These are phyloP conservation scores for Beauveria asiatica DNA, from an alignment of 2,329 filamentous ascomycete species.

Conservation along the genomic window DNA sequence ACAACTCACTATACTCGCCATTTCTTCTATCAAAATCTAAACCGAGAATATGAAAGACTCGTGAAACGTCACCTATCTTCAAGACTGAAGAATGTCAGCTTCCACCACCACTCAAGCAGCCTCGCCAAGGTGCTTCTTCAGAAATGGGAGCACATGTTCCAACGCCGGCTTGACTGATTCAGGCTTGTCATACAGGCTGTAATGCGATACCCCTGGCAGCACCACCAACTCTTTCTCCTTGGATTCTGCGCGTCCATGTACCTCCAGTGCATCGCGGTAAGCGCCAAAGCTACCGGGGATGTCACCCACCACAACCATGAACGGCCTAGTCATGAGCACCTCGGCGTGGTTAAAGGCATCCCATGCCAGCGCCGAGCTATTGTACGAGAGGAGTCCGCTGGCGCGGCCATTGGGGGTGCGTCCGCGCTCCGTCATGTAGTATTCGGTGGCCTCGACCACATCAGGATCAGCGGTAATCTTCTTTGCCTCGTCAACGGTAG, in stretches of 20 bases:
- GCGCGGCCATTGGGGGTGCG: background rate
- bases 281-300: slow-evolving; percentile 7
- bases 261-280: slow-evolving; percentile 3
- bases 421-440: slow-evolving; percentile 11
- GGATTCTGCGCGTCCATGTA: slow-evolving; percentile 6
- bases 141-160: slow-evolving; percentile 4
- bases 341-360: slow-evolving; percentile 10
- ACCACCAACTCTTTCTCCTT: slow-evolving; percentile 11
- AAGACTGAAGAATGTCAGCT: too few species aligned
- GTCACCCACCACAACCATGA: slow-evolving; percentile 11
- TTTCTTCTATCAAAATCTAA: background rate
- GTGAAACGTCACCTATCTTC: too few species aligned
- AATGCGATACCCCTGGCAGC: slow-evolving; percentile 8
- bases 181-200: slow-evolving; percentile 11
- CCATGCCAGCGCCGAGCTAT: slow-evolving; percentile 8
- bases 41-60: background rate
- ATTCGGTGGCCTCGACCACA: slow-evolving; percentile 3
- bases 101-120: slow-evolving; percentile 1
- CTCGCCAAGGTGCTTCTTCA: slow-evolving; percentile 19
- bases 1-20: background rate
- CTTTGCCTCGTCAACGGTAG: slow-evolving; percentile 5
- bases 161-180: slow-evolving; percentile 10
- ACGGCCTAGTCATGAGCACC: slow-evolving; percentile 7
- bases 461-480: background rate
- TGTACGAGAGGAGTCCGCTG: slow-evolving; percentile 5